A percentile compares a stretch with the other conserved stretches of the same genome.
These are phyloP conservation scores for Yamadazyma buinensis DNA, from an alignment of 1,139 yeast species.

Conservation along the genomic window DNA sequence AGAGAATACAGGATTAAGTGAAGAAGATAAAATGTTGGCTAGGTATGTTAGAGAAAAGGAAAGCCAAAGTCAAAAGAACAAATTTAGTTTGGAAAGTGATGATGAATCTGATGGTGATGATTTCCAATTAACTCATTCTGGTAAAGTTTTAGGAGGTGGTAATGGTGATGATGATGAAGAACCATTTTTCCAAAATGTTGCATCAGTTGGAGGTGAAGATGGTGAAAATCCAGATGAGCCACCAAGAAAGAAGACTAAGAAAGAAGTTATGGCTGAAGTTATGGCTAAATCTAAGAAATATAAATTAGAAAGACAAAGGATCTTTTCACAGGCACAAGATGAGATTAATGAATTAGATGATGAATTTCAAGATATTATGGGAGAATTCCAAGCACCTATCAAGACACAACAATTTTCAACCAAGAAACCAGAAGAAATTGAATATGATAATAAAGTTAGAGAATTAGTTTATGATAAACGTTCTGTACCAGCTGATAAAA, in stretches of 20 bases:
- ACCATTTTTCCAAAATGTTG: no score
- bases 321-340: constrained; percentile 66
- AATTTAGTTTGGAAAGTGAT: constrained; percentile 66
- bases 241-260: constrained; percentile 74
- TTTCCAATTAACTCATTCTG: constrained; percentile 69
- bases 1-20: constrained; percentile 70
- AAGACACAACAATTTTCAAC: constrained; percentile 22
- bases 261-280: constrained; percentile 95
- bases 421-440: constrained; percentile 46
- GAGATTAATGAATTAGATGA: constrained; percentile 75
- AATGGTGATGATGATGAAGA: constrained; percentile 27
- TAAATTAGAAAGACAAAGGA: constrained; percentile 82
- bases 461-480: constrained; percentile 81
- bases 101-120: constrained; percentile 54
- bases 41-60: constrained; percentile 90
- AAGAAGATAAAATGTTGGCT: constrained; percentile 92
- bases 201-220: constrained; percentile 23
- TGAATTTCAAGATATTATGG: constrained; percentile 73
- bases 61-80: constrained; percentile 44
- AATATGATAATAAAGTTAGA: constrained; percentile 73
- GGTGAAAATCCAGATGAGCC: constrained; percentile 30
- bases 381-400: constrained; percentile 37
- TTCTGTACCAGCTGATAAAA: constrained; percentile 94
- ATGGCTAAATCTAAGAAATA: constrained; percentile 92
- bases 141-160: constrained; percentile 56